Base-by-base conservation (phyloP, 371 early-diverging fungal species). In the Furculomyces boomerangus region DNA sequence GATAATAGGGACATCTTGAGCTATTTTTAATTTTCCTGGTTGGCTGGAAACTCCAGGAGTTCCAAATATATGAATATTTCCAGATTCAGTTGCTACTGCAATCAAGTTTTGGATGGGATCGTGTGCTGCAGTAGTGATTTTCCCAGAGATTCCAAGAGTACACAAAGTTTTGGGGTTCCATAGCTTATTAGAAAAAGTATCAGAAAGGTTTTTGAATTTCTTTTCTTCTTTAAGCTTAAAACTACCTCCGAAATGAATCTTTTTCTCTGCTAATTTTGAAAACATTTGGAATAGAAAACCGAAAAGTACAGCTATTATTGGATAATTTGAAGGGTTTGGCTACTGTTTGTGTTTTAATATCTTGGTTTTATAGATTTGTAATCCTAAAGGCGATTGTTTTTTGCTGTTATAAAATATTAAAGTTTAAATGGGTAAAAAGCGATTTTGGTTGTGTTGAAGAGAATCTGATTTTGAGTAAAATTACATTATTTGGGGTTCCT, bases 41-140 rank as follows among this genome's bases (percentile, higher is more conserved):
- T 30, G 30, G 59, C 44, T 22, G 57, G 16, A 31, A 44, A 57
- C 30, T 40, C 58, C 16, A 40, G 31, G 1, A 45, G 28, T 52
- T 47, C 52, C 52, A 32, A 30, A 57, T 45, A 67, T 26, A 5
- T 47, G 35, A 22, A 67, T 54, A 26, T n/a, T 27, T 13, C 68
- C 68, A 1, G 40, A 59, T 1, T 53, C 35, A 26, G 57, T 55
- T 3, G 67, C 68, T 10, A 62, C 50, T 2, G 68, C 68, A 43
- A 60, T 10, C 2, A 57, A 25, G 16, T 56, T 53, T 53, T 67
- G 68, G 7, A 46, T 35, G n/a, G 66, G 67, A 18, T 67, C 68
- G 14, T 32, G 54, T 8, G 56, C 63, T 5, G 59, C 28, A 2
- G 62, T 59, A 26, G 66, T 58, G 16, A 60, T 10, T 18, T 35